Evolutionary conservation across 139 green algal genomes (phyloP), one percentile per base, ranked within the genome.

Genomic region (Penium margaritaceum): DNA sequence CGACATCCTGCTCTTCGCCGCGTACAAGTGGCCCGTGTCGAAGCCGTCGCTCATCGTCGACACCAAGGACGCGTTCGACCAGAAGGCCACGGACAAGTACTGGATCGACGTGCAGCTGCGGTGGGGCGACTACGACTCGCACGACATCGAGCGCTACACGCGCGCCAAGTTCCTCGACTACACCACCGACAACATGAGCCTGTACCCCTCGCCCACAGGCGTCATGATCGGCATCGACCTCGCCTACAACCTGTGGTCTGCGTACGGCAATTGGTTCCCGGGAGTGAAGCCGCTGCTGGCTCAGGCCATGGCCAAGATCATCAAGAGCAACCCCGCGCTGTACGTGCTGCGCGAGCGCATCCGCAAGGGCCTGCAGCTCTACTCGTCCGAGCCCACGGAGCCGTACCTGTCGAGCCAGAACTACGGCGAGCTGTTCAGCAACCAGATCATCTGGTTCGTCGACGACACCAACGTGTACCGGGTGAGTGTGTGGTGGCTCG

Each of bases 381-480:
- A 98, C 88, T 90, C 79, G 47, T 95, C 87, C 1, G 95, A 99
- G 88, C 95, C 95, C 44, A 99, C 95, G 14, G 95, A 99, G 88
- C 95, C 95, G n/a, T 98, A 98, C 87, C 89, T 99, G 33, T 91
- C 82, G 36, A 87, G 72, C 38, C 90, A 98, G 84, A 98, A 98
- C 85, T 98, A 98, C 72, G 94, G 94, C 65, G 94, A 99, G 89
- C 89, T 99, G 57, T 97, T 97, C 81, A 85, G 66, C 77, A 96
- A 96, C 84, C 95, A 99, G 89, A 96, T 92, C 80, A 96, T 99
- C 79, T 99, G 95, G 93, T 99, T 99, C 79, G 93, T 99, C 70
- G 94, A 99, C 66, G 94, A 99, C 90, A 97, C 94, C 79, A 99
- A 99, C 79, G 94, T 99, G 80, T 98, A 99, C 85, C 90, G 94